These are phyloP conservation scores for Tulasnella sp. DNA, from an alignment of 768 basidiomycete genomes.

Conservation along the genomic window DNA sequence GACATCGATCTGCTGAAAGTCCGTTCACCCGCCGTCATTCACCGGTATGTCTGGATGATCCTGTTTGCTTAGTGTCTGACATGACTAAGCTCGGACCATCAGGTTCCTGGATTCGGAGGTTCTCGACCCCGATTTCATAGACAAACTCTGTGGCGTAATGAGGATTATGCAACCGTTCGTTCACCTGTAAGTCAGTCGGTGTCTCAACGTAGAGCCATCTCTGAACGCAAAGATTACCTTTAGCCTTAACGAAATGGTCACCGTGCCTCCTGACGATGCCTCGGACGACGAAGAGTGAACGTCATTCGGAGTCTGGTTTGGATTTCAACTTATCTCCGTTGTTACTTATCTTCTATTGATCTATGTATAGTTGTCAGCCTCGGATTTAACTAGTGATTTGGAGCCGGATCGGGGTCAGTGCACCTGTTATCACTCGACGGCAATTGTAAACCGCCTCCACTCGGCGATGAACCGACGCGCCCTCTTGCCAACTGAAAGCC, in stretches of 20 bases:
- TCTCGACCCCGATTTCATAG: constrained; percentile 64
- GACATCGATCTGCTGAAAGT: constrained; percentile 93
- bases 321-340: background rate
- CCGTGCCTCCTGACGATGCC: constrained; percentile 47
- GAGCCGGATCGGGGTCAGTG: background rate
- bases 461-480: no score
- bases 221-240: background rate
- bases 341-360: background rate
- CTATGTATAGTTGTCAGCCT: background rate
- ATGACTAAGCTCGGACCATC: constrained; percentile 30
- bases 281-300: constrained; percentile 38
- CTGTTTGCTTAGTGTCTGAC: background rate
- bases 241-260: constrained; percentile 76
- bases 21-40: constrained; percentile 71
- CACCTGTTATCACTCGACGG: background rate
- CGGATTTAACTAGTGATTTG: background rate
- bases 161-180: constrained; percentile 72
- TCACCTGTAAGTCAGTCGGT: constrained; percentile 59
- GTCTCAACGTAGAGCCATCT: background rate
- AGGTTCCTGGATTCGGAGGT: constrained; percentile 78
- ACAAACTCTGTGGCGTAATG: constrained; percentile 59
- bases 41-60: constrained; percentile 51
- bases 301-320: background rate
- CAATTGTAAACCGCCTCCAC: no score
- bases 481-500: no score